phyloP scores from a whole-genome alignment of 192 early-diverging fungal species.

The Coemansia sp. region DNA sequence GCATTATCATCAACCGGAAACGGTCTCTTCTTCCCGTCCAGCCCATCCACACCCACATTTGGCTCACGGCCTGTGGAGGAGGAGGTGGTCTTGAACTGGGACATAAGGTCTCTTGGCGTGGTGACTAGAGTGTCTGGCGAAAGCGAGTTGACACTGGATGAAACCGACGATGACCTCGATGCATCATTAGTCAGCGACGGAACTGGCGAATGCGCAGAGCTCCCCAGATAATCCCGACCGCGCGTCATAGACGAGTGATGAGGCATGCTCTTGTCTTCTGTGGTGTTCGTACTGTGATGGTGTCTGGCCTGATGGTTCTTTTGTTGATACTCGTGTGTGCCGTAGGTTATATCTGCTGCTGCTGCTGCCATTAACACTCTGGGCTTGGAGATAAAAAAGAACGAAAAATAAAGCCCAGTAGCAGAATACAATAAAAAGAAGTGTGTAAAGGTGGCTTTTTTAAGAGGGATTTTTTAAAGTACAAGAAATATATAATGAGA shows the following conservation, averaged over 20 bases:
- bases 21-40: not conserved
- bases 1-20: not conserved
- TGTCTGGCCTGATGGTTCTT: slow-evolving; percentile 1
- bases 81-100: slow-evolving; percentile 22
- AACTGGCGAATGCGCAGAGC: slow-evolving; percentile 35
- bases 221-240: slow-evolving; percentile 10
- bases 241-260: slow-evolving; percentile 5
- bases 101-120: slow-evolving; percentile 39
- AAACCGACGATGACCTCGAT: slow-evolving; percentile 42
- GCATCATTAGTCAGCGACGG: slow-evolving; percentile 42
- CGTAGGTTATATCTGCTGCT: slow-evolving; percentile 15
- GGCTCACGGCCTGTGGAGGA: not conserved
- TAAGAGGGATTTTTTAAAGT: slow-evolving; percentile 10
- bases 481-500: slow-evolving; percentile 4
- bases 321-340: slow-evolving; percentile 5
- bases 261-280: slow-evolving; percentile 4
- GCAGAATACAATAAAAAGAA: not conserved
- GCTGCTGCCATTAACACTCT: slow-evolving; percentile 6
- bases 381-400: not conserved
- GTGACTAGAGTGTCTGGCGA: slow-evolving; percentile 32
- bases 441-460: not conserved
- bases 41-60: not conserved
- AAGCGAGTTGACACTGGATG: slow-evolving; percentile 48
- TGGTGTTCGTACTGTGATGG: not conserved
- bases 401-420: not conserved